phyloP scores from a whole-genome alignment of 2,329 filamentous ascomycete genomes.

The Furcasterigmium sp. region DNA sequence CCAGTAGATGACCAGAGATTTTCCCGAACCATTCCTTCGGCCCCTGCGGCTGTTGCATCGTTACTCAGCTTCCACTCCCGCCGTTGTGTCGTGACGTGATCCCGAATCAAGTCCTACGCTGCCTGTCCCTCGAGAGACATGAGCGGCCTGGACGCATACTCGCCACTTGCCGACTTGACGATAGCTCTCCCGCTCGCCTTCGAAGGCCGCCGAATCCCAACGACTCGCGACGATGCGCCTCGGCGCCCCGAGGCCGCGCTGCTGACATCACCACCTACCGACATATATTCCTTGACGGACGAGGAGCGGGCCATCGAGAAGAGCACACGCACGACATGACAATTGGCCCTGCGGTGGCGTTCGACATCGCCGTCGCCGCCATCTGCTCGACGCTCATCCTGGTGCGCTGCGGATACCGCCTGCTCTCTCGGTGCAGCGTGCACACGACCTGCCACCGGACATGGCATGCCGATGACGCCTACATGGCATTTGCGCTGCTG shows the following conservation, averaged over 20 bases:
- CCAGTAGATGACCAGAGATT: neutral
- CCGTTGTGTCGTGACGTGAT: too few species aligned
- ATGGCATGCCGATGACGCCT: conserved; percentile 24
- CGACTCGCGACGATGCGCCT: neutral
- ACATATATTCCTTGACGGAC: too few species aligned
- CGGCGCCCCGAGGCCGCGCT: neutral
- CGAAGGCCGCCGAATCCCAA: neutral
- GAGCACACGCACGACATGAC: neutral
- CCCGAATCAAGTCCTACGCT: too few species aligned
- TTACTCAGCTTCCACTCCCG: too few species aligned
- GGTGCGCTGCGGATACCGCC: conserved; percentile 20
- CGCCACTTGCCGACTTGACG: neutral
- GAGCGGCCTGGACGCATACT: neutral
- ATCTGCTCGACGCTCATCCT: conserved; percentile 21
- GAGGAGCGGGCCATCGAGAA: too few species aligned
- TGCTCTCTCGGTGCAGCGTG: conserved; percentile 18
- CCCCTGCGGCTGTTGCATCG: too few species aligned
- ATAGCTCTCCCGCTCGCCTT: neutral
- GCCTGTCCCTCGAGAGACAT: neutral
- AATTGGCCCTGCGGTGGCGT: conserved; percentile 12
- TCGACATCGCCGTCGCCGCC: conserved; percentile 20
- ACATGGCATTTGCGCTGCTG: conserved; percentile 23
- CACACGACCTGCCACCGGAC: conserved; percentile 21
- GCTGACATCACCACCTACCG: neutral
- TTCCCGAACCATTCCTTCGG: neutral